These are phyloP conservation scores for barrel medic (Medicago truncatula) DNA, from an alignment of 306 rosid species.

Conservation along the genomic window DNA sequence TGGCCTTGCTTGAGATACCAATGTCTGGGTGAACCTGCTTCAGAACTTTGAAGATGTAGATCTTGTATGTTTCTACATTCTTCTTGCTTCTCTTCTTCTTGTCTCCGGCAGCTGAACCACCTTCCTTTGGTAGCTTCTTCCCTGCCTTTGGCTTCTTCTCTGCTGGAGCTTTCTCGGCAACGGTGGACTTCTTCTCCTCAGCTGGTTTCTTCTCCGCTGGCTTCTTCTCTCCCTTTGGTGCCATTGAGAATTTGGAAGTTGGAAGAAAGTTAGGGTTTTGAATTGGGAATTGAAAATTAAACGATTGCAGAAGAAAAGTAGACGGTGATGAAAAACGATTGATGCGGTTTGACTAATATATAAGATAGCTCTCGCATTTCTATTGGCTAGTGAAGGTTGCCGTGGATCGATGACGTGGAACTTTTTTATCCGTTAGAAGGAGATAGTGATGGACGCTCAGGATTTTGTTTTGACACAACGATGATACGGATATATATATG, in stretches of 20 bases:
- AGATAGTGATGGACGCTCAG: no score
- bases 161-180: conserved; percentile 69
- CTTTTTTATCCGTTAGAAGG: no score
- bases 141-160: conserved; percentile 87
- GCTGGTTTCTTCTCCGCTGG: conserved; percentile 71
- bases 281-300: no score
- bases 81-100: conserved; percentile 78
- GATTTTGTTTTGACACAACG: no score
- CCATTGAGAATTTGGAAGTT: conserved; percentile 36
- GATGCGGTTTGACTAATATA: no score
- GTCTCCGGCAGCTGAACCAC: conserved; percentile 52
- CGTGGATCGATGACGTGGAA: no score
- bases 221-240: conserved; percentile 74
- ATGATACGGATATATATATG: no score
- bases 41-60: conserved; percentile 77
- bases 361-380: no score
- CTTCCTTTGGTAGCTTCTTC: conserved; percentile 77
- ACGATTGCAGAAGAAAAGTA: no score
- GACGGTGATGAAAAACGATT: background rate
- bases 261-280: no score
- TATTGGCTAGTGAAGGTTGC: no score
- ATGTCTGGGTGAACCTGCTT: conserved; percentile 82
- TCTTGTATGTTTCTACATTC: conserved; percentile 76
- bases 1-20: conserved; percentile 78
- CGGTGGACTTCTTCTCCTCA: conserved; percentile 66